Evolutionary conservation across 257 asterid genomes (phyloP), one percentile per base, ranked within the genome.

Genomic region (Apocynum venetum): DNA sequence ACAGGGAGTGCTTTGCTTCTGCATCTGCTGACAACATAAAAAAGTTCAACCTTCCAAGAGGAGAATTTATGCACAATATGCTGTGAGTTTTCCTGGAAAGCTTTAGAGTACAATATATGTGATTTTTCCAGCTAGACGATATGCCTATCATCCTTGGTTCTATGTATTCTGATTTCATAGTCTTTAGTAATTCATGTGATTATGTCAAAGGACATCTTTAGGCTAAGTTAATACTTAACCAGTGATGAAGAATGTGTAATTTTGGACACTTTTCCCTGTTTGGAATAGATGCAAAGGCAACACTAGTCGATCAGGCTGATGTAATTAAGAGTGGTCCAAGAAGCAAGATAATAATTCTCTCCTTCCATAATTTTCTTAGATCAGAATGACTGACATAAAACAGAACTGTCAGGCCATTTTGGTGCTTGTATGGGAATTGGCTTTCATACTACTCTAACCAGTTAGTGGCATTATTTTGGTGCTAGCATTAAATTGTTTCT

Each of bases 11-110:
- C 78, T 96, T 96, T 80, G 99, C 93, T 51, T 93, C 99, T 84
- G 99, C 99, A 52, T 96, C 99, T 44, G 98, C 99, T 40, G 98
- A 96, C 85, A 93, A 96, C 75, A 96, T 93, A 11, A 96, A 96
- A 77, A 96, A 90, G 80, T 96, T 96, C 77, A 87, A 73, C 80
- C 97, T 96, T 84, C 99, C 99, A n/a, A 89, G 80, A 89, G 99
- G 99, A 88, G 97, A 91, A 84, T 93, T 96, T 80, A 77, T 93
- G 95, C 97, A 96, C 87, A 96, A 96, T 80, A 96, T 96, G 99
- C 98, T 96, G 99, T 96, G 83, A 91, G 98, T 89, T 85, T 71
- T 70, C 7, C 61, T 46, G 41, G 63, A 73, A 57, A 15, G 66
- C 66, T 60, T 61, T 48, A 77, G 65, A 51, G 56, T 65, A 46